Evolutionary conservation across 768 basidiomycete genomes (phyloP).

Genomic region (Ramaria sp.): DNA sequence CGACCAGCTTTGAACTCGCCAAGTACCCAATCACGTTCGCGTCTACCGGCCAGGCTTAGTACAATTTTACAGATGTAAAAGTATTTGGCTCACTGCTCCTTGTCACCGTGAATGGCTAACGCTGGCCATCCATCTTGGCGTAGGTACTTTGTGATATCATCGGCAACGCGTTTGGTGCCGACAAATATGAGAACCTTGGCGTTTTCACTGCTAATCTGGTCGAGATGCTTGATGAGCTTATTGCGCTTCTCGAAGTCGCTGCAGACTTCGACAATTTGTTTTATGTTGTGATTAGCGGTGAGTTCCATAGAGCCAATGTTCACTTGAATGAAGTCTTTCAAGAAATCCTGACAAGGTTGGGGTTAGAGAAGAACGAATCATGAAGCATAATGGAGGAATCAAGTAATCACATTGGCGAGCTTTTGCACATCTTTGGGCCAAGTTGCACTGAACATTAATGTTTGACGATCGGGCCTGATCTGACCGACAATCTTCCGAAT

Average conservation of each 20-base stretch:
- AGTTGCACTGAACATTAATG: slow-evolving; percentile 98
- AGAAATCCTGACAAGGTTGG: slow-evolving; percentile 58
- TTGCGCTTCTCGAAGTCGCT: slow-evolving; percentile 96
- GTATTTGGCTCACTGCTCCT: slow-evolving; percentile 69
- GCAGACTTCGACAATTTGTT: slow-evolving; percentile 92
- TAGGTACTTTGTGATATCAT: slow-evolving; percentile 96
- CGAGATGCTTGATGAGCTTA: slow-evolving; percentile 93
- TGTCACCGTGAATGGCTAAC: slow-evolving; percentile 97
- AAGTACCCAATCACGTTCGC: slow-evolving; percentile 98
- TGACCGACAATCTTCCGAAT: slow-evolving; percentile 97
- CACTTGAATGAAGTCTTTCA: slow-evolving; percentile 94
- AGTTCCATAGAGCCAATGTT: slow-evolving; percentile 99
- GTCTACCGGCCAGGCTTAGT: slow-evolving; percentile 31
- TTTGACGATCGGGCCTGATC: slow-evolving; percentile 96
- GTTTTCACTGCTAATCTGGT: slow-evolving; percentile 91
- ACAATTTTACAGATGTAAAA: not conserved
- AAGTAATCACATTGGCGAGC: slow-evolving; percentile 62
- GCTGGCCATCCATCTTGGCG: slow-evolving; percentile 99
- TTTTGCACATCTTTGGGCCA: slow-evolving; percentile 99
- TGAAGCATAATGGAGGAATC: slow-evolving; percentile 2
- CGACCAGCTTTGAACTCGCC: slow-evolving; percentile 97
- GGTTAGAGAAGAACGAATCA: not conserved
- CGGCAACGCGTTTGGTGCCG: slow-evolving; percentile 93
- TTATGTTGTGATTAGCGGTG: slow-evolving; percentile 96
- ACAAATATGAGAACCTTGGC: slow-evolving; percentile 99